Percentiles rank a stretch among this genome's conserved stretches.
phyloP scores from a whole-genome alignment of 495 filamentous ascomycete genomes.

The Podospora pseudopauciseta region DNA sequence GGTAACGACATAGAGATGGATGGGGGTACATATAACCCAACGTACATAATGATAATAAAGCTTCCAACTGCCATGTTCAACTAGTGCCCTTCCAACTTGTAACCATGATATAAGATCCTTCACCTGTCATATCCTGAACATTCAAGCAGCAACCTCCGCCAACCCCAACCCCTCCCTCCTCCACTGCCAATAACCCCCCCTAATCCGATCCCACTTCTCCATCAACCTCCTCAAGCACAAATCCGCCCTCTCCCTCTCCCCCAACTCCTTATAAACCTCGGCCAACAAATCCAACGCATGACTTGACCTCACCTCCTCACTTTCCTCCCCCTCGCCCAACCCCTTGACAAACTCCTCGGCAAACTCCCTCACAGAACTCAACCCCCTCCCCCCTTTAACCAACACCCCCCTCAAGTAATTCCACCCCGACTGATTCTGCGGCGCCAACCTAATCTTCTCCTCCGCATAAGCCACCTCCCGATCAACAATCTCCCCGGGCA shows the following conservation, averaged over 20 bases:
- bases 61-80: not conserved
- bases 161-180: not conserved
- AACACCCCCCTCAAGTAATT: slow-evolving; percentile 80
- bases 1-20: not conserved
- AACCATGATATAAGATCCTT: not conserved
- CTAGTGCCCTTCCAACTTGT: not conserved
- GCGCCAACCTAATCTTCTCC: slow-evolving; percentile 67
- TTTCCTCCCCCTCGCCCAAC: slow-evolving; percentile 40
- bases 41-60: not conserved
- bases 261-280: slow-evolving; percentile 67
- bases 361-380: slow-evolving; percentile 62
- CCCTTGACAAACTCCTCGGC: slow-evolving; percentile 58
- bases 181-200: slow-evolving; percentile 91
- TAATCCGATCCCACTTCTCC: slow-evolving; percentile 84
- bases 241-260: slow-evolving; percentile 55
- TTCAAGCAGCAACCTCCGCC: slow-evolving; percentile 1
- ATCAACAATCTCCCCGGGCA: slow-evolving; percentile 62
- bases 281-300: slow-evolving; percentile 91
- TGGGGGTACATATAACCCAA: not conserved
- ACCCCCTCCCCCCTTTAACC: slow-evolving; percentile 55
- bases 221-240: slow-evolving; percentile 68
- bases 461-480: slow-evolving; percentile 71
- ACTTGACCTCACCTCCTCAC: slow-evolving; percentile 61
- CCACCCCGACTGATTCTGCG: slow-evolving; percentile 93
- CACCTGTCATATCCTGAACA: not conserved